Evolutionary conservation across 164 flowering plant genomes (phyloP).

Genomic region (Macadamia integrifolia): DNA sequence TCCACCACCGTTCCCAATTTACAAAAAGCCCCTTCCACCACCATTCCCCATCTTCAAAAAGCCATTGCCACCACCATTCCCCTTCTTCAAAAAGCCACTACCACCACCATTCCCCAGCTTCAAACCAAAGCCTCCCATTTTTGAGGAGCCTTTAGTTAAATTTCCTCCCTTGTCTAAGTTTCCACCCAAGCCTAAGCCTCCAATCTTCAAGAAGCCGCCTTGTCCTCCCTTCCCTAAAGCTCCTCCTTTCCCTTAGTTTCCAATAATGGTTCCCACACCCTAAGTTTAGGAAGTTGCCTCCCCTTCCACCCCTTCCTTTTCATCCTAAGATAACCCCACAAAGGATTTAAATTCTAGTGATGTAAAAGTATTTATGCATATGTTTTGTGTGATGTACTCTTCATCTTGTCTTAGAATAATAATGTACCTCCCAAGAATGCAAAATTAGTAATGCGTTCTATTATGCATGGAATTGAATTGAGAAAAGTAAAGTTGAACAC

Average conservation of each 20-base stretch:
- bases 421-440: no score
- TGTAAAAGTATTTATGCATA: no score
- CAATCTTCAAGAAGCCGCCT: conserved; percentile 20
- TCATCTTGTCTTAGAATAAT: no score
- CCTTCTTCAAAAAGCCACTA: conserved; percentile 13
- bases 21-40: conserved; percentile 20
- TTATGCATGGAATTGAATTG: no score
- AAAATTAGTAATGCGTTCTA: no score
- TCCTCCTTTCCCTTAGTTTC: conserved; percentile 13
- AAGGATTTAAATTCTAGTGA: no score
- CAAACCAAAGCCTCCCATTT: conserved; percentile 20
- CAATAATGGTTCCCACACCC: conserved; percentile 21
- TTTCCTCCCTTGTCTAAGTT: conserved; percentile 17
- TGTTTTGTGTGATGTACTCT: neutral
- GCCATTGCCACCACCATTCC: conserved; percentile 20
- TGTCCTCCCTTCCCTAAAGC: conserved; percentile 21
- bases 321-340: conserved; percentile 11
- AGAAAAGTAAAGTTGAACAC: no score
- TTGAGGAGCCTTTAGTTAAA: conserved; percentile 9
- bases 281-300: conserved; percentile 16
- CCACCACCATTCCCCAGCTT: conserved; percentile 23
- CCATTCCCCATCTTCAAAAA: conserved; percentile 19
- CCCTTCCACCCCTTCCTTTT: conserved; percentile 20
- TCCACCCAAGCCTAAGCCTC: conserved; percentile 6
- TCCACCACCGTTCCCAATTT: conserved; percentile 13